phyloP scores from a whole-genome alignment of 1,284 basidiomycete genomes.

The Austroboletus niveus region DNA sequence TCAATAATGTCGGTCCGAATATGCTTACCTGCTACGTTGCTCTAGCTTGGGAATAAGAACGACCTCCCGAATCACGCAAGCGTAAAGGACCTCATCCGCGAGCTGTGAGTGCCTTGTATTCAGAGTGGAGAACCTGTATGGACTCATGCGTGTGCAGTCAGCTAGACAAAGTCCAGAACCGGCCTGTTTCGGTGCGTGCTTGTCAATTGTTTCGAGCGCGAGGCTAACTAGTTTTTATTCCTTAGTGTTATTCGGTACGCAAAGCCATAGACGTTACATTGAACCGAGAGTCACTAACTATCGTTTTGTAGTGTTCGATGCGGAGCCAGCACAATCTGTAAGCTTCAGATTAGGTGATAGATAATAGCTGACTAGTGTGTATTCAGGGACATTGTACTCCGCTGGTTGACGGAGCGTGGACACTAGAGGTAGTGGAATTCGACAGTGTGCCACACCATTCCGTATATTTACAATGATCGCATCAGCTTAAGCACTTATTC shows the following conservation, averaged over 20 bases:
- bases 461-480: not conserved
- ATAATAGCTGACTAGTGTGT: conserved; percentile 5
- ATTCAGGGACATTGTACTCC: conserved; percentile 66
- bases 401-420: conserved; percentile 67
- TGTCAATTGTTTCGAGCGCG: not conserved
- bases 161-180: conserved; percentile 78
- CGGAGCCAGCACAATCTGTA: conserved; percentile 92
- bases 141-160: conserved; percentile 44
- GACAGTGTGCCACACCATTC: not conserved
- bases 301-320: conserved; percentile 73
- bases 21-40: not conserved
- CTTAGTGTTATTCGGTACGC: conserved; percentile 77
- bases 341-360: conserved; percentile 24
- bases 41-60: conserved; percentile 93
- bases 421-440: conserved; percentile 38
- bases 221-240: not conserved
- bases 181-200: conserved; percentile 79
- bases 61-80: conserved; percentile 79
- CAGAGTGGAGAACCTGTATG: not conserved
- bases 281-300: conserved; percentile 1
- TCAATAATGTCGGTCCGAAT: not conserved
- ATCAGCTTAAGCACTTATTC: not conserved
- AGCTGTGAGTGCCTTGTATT: conserved; percentile 55
- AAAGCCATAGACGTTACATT: not conserved
- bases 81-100: conserved; percentile 84